Base-by-base conservation (phyloP, 441 rosid species). In the Pelargonium fulgidum region DNA sequence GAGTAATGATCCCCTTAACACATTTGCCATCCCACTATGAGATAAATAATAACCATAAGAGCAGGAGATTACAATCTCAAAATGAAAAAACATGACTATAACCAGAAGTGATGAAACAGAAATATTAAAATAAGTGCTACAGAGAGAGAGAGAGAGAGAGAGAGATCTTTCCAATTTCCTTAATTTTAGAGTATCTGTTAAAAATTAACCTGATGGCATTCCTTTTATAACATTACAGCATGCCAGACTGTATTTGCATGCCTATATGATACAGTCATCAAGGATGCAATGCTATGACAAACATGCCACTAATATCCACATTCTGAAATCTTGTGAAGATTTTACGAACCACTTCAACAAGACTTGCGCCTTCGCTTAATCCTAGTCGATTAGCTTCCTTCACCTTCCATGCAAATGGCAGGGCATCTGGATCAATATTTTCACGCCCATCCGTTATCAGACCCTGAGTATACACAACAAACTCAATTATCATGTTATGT, bases 311-410 rank as follows among this genome's bases (percentile, higher is more conserved):
- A 10, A 48, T 48, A 48, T 48, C 12, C 12, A 48, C 4, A 48
- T 48, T 10, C 54, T 48, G 54, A n/a, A 39, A 54, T 64, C 22
- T 68, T 44, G 5, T 33, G 59, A 22, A 66, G 71, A 68, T 54
- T 78, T 65, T 75, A 90, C 95, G 14, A 68, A 92, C 99, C 99
- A 95, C 99, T 85, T 95, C 96, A 47, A 61, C 89, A 72, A 95
- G 96, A 77, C 84, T 86, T 77, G 97, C 83, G 64, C 99, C 99
- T 82, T 95, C 98, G 76, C 68, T 82, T 69, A 95, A 77, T 81
- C 98, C 98, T 71, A 90, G 98, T 74, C 96, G 98, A 67, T 79
- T 83, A 73, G 80, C 85, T 84, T 92, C 98, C 52, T 87, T 92
- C 72, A 76, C 75, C 76, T 83, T 89, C 80, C 93, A 80, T 70